A percentile compares a stretch with the other conserved stretches of the same genome.
These are phyloP conservation scores for Corymbia maculata DNA, from an alignment of 345 rosid species.

Conservation along the genomic window DNA sequence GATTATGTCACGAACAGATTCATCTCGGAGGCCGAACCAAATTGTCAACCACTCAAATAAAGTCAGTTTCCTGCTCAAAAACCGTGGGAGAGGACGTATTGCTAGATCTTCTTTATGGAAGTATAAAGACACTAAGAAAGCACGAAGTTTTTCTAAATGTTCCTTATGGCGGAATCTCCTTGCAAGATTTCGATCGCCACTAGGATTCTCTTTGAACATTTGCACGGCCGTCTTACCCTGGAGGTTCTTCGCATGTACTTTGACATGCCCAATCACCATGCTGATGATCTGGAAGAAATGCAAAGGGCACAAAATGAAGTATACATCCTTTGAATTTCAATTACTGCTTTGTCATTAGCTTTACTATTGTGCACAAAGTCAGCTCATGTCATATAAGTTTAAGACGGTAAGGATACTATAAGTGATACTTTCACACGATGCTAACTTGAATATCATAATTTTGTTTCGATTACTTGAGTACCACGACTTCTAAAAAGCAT, in stretches of 20 bases:
- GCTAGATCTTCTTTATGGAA: no score
- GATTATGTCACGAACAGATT: not conserved
- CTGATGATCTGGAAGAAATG: not conserved
- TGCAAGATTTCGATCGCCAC: no score
- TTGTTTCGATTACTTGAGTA: no score
- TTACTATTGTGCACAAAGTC: no score
- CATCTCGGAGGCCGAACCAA: not conserved
- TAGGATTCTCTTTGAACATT: no score
- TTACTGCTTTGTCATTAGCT: no score
- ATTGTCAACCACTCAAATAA: accelerated
- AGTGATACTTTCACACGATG: no score
- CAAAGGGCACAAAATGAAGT: not conserved
- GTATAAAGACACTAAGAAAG: not conserved
- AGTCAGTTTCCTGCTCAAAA: not conserved
- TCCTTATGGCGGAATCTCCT: not conserved
- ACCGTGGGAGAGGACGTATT: not conserved
- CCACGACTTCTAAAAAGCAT: no score
- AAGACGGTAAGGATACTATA: no score
- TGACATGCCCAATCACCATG: not conserved
- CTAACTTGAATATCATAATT: no score
- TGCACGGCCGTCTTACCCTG: not conserved
- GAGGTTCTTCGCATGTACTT: not conserved
- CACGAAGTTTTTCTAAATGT: not conserved
- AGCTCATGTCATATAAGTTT: no score
- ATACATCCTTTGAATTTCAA: not conserved